Percentiles rank a stretch among this genome's conserved stretches.
phyloP scores from a whole-genome alignment of 2,329 filamentous ascomycete genomes.

The Alternaria hordeiaustralica region DNA sequence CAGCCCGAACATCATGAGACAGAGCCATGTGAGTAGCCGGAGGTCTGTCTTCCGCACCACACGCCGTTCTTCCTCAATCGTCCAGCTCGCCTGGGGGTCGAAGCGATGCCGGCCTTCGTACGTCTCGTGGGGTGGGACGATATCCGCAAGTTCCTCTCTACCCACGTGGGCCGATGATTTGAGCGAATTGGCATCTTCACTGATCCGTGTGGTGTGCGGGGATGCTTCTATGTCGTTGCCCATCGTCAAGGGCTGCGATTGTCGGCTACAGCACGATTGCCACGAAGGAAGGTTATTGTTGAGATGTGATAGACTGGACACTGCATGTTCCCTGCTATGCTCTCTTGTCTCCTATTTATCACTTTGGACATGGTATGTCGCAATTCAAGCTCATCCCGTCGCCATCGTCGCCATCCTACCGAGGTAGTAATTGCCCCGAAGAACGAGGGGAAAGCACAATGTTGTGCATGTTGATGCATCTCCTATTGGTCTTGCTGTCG shows the following conservation, averaged over 20 bases:
- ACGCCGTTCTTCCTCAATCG: slow-evolving; percentile 60
- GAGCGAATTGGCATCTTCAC: slow-evolving; percentile 33
- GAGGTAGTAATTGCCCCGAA: slow-evolving; percentile 12
- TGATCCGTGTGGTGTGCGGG: slow-evolving; percentile 19
- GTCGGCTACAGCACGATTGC: neutral
- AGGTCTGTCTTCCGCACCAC: slow-evolving; percentile 59
- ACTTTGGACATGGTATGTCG: slow-evolving; percentile 21
- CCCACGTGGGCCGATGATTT: slow-evolving; percentile 33
- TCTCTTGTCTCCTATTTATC: slow-evolving; percentile 4
- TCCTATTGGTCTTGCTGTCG: slow-evolving; percentile 1
- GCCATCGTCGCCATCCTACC: slow-evolving; percentile 8
- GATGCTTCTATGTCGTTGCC: slow-evolving; percentile 36
- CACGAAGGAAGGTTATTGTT: neutral
- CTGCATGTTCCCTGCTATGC: neutral
- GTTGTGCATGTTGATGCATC: slow-evolving; percentile 1
- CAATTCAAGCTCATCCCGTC: slow-evolving; percentile 21
- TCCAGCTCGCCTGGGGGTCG: slow-evolving; percentile 63
- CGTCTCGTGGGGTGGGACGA: slow-evolving; percentile 53
- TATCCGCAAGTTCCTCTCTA: slow-evolving; percentile 35
- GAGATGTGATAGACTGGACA: neutral
- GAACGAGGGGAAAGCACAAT: slow-evolving; percentile 4
- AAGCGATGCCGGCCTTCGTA: slow-evolving; percentile 64
- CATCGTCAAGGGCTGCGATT: slow-evolving; percentile 16
- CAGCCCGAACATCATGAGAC: slow-evolving; percentile 54
- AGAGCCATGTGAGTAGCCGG: slow-evolving; percentile 37